Evolutionary conservation across 345 rosid species (phyloP), one percentile per base, ranked within the genome.

Genomic region (Crucihimalaya himalaica): DNA sequence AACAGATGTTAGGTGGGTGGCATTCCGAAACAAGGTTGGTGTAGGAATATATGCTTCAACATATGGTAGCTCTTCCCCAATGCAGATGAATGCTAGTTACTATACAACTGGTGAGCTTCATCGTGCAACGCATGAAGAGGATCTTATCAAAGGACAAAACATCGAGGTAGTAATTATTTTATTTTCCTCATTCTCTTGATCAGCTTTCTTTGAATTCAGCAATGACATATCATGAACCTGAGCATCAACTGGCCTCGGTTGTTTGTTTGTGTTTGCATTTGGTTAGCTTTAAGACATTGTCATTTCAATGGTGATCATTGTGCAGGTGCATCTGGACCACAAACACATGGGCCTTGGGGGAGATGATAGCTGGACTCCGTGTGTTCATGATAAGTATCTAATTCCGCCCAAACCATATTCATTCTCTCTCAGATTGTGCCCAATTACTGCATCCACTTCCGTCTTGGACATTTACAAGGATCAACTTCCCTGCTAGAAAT

Each of bases 51-150:
- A 88, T 70, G 97, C 96, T 61, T 95, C 99, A 29, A 71, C 64
- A 14, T 92, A 84, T 60, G 92, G 86, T 53, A 76, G 64, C 78
- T 90, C 94, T 68, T 83, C 97, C 8, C 94, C 98, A 27, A 85
- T 95, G 96, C 98, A 95, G 82, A 83, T 95, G 86, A 95, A 73
- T 84, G 98, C 93, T 48, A 92, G 97, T 83, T 88, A 90, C 80
- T 90, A 86, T 74, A 75, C 89, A 55, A 84, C 84, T 0, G 43
- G 63, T 5, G 97, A 90, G 81, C 97, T 92, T 69, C 84, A 92
- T 56, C 83, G 85, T 6, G 96, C 99, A 60, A 88, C 81, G 4
- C 97, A 79, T 46, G 76, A 86, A 52, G 96, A 92, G 79, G 85
- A 90, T 42, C 98, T 92, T 25, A 70, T 83, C 40, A 78, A 73